These are phyloP conservation scores for Massarina eburnea DNA, from an alignment of 2,329 filamentous ascomycete genomes.

Conservation along the genomic window DNA sequence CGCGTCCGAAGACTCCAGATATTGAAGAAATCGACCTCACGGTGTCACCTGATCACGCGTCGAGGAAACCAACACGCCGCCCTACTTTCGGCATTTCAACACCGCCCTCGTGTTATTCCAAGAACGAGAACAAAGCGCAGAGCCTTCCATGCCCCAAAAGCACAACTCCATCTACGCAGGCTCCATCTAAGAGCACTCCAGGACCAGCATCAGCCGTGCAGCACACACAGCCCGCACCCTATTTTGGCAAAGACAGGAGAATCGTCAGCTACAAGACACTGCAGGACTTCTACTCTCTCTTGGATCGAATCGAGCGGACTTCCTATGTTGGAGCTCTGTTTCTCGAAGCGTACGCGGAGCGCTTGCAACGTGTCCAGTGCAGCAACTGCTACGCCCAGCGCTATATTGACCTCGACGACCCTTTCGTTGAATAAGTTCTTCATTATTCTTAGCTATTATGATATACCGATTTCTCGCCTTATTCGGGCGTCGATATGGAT, in stretches of 20 bases:
- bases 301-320: slow-evolving; percentile 26
- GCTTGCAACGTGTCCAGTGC: slow-evolving; percentile 23
- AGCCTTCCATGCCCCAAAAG: background rate
- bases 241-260: slow-evolving; percentile 1
- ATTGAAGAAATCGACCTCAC: slow-evolving; percentile 11
- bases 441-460: background rate
- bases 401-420: slow-evolving; percentile 10
- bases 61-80: background rate
- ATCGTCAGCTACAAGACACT: slow-evolving; percentile 23
- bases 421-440: background rate
- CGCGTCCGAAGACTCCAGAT: background rate
- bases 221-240: background rate
- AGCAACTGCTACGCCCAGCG: slow-evolving; percentile 26
- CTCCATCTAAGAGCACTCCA: background rate
- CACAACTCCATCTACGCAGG: background rate
- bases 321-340: slow-evolving; percentile 21
- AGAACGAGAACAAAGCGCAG: background rate
- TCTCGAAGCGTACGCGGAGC: slow-evolving; percentile 30
- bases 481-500: too few relatives aligned
- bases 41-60: slow-evolving; percentile 16
- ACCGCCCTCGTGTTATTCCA: slow-evolving; percentile 1
- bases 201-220: background rate
- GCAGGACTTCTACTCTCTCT: slow-evolving; percentile 28
- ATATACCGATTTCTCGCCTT: background rate
- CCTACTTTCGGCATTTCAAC: slow-evolving; percentile 1